Percentiles rank a stretch among this genome's conserved stretches.
Conservation (phyloP, 2,329 filamentous ascomycete genomes). For the Microsporum audouinii region DNA sequence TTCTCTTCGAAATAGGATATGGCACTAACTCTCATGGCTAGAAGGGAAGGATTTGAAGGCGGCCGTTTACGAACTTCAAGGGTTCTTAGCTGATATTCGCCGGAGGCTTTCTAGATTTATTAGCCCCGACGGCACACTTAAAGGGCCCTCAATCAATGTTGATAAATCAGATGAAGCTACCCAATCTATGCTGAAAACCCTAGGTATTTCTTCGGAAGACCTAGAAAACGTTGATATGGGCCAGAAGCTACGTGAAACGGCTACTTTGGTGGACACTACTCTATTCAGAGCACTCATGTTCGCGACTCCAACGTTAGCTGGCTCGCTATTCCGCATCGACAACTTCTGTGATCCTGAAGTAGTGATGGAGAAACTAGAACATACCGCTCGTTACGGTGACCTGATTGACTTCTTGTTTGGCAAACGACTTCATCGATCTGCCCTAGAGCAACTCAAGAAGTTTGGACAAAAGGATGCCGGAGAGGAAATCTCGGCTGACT, state of each 20-base stretch:
- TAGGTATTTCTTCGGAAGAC: conserved; percentile 41
- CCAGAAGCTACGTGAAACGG: conserved; percentile 60
- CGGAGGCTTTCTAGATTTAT: conserved; percentile 51
- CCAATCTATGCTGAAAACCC: conserved; percentile 37
- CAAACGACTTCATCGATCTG: conserved; percentile 82
- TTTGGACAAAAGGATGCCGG: conserved; percentile 48
- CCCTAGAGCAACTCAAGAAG: conserved; percentile 66
- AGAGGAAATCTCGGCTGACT: conserved; percentile 34
- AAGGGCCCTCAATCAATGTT: conserved; percentile 22
- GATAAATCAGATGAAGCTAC: conserved; percentile 31
- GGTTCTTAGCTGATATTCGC: conserved; percentile 79
- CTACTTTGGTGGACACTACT: conserved; percentile 81
- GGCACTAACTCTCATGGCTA: conserved; percentile 25
- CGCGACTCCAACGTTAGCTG: conserved; percentile 69
- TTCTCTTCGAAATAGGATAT: background rate
- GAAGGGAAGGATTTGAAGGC: conserved; percentile 74
- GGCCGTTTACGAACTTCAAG: conserved; percentile 71
- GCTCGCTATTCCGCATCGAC: conserved; percentile 82
- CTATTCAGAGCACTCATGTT: conserved; percentile 95
- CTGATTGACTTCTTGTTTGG: conserved; percentile 96
- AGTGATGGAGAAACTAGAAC: conserved; percentile 82
- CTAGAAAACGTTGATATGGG: conserved; percentile 49
- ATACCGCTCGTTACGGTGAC: conserved; percentile 80
- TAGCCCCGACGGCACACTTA: conserved; percentile 44
- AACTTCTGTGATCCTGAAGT: conserved; percentile 97